phyloP scores from a whole-genome alignment of 1,139 yeast species.

The Pichia sp. region DNA sequence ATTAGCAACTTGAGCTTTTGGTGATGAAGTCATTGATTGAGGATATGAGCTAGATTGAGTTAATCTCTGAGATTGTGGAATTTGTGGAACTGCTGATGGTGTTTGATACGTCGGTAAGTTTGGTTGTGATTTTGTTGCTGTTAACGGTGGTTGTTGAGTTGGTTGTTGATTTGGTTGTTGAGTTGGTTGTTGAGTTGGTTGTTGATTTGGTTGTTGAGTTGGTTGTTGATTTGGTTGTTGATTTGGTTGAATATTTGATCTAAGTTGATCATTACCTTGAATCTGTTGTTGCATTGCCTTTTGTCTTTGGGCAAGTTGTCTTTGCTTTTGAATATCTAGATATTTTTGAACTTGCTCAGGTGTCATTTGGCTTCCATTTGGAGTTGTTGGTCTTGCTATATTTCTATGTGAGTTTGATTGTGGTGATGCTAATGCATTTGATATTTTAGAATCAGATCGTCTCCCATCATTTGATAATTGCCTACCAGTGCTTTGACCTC shows the following conservation, averaged over 20 bases:
- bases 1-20: constrained; percentile 1
- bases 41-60: constrained; percentile 1
- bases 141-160: constrained; percentile 5
- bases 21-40: constrained; percentile 4
- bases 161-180: constrained; percentile 11
- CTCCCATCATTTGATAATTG: constrained; percentile 7
- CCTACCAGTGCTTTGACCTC: constrained; percentile 36
- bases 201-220: constrained; percentile 11
- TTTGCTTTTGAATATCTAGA: constrained; percentile 46
- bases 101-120: constrained; percentile 5
- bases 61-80: constrained; percentile 5
- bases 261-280: constrained; percentile 27
- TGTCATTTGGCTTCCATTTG: constrained; percentile 49
- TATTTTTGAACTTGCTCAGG: constrained; percentile 51
- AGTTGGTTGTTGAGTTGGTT: constrained; percentile 12
- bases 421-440: constrained; percentile 6
- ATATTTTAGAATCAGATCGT: constrained; percentile 5
- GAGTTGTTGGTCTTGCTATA: constrained; percentile 34
- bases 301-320: constrained; percentile 33
- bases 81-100: neutral
- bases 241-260: constrained; percentile 12
- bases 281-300: constrained; percentile 13
- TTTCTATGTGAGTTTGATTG: constrained; percentile 7
- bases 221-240: constrained; percentile 12
- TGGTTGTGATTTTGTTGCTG: constrained; percentile 1